Conservation (phyloP, 768 basidiomycete genomes). For the Kwoniella botswanensis region DNA sequence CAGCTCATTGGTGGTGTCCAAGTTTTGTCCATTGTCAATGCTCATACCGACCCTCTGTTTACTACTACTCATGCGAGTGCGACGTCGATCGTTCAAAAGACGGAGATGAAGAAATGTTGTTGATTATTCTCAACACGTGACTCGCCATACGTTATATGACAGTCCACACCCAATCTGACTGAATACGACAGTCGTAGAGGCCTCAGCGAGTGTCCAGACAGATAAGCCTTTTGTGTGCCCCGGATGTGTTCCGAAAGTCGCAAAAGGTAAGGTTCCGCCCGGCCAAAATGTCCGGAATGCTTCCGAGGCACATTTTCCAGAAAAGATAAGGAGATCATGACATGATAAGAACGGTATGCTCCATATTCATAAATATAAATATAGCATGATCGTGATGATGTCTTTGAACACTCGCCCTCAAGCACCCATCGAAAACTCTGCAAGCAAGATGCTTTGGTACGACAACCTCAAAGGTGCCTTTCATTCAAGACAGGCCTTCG, state of each 20-base stretch:
- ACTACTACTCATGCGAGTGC: no score
- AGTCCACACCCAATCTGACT: no score
- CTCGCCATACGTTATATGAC: background rate
- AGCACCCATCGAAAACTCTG: background rate
- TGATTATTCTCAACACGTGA: no score
- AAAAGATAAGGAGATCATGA: background rate
- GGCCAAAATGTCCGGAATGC: background rate
- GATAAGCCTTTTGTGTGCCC: background rate
- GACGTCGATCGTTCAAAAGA: no score
- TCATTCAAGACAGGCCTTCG: conserved; percentile 30
- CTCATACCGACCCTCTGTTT: background rate
- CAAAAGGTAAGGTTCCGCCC: background rate
- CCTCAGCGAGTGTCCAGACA: no score
- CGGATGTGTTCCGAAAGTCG: background rate
- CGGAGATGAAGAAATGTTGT: no score
- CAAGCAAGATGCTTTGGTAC: background rate
- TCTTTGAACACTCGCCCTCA: no score
- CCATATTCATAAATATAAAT: no score
- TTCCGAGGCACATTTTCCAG: background rate
- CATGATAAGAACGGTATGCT: no score
- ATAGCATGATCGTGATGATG: no score
- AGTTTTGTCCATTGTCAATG: background rate
- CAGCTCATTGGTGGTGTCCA: background rate
- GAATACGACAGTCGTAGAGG: no score
- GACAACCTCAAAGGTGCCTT: conserved; percentile 30